Base-by-base conservation (phyloP, 306 rosid species). In the Lathyrus sativus region DNA sequence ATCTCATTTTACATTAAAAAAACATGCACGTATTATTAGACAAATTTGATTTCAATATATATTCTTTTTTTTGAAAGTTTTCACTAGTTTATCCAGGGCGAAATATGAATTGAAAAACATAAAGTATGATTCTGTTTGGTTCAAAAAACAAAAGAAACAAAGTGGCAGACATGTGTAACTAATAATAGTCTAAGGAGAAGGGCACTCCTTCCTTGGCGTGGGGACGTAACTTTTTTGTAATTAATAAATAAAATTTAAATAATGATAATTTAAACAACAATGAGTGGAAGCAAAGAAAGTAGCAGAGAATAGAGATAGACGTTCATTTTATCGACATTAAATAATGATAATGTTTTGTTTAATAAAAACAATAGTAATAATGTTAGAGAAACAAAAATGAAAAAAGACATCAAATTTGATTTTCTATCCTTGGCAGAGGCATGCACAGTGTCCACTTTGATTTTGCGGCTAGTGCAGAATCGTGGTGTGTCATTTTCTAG, bases 381-480 rank as follows among this genome's bases (percentile, higher is more conserved):
- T 49, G 54, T 18, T 29, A 2, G 4, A 53, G 45, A 28, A 63
- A 42, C 38, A 43, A 63, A 31, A 33, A 33, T 42, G n/a, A 24
- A 60, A 46, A 46, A 53, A 66, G 59, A 48, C 59, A 65, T 18
- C 58, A 29, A 49, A 31, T 9, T 10, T 48, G 46, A 46, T 66
- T 46, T 66, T 5, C 55, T 31, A 73, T 38, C 26, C 11, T 18
- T 0, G 2, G 33, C n/a, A 17, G 14, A 19, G 28, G 53, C 68
- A n/a, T 74, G 50, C 60, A n/a, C 49, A 4, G 39, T 51, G 57
- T 10, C 79, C 69, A 79, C 79, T 74, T 68, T 10, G 59, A 42
- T 15, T 79, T 79, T 79, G 83, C 79, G 76, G 83, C 79, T 62
- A 55, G 75, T 78, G 79, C 68, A 43, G 19, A 64, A 33, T 66